Evolutionary conservation across 2,329 filamentous ascomycete species (phyloP).

Genomic region (Periconia macrospinosa): DNA sequence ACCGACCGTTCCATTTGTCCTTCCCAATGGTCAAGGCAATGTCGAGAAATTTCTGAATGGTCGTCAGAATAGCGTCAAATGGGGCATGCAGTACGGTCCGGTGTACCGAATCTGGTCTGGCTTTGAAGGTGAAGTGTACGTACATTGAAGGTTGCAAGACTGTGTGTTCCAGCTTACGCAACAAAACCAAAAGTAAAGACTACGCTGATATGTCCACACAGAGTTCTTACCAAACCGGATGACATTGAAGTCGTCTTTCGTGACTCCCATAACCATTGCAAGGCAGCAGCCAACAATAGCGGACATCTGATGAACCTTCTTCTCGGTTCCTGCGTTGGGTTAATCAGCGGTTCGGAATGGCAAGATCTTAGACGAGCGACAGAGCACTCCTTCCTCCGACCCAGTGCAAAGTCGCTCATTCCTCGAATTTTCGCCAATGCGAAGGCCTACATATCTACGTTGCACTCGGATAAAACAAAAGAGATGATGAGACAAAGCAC

Average conservation of each 20-base stretch:
- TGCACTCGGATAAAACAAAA: background rate
- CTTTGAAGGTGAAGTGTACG: conserved; percentile 45
- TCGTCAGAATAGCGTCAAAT: conserved; percentile 32
- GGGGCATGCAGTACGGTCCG: conserved; percentile 37
- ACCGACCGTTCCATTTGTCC: conserved; percentile 12
- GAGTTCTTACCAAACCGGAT: conserved; percentile 13
- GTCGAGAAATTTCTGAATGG: conserved; percentile 47
- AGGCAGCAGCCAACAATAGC: background rate
- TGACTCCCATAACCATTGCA: background rate
- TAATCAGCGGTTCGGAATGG: conserved; percentile 12
- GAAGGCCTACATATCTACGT: background rate
- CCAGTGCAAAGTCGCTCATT: background rate
- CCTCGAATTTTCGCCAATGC: background rate
- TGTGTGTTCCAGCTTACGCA: background rate
- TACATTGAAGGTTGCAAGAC: background rate
- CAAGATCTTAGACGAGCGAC: conserved; percentile 15
- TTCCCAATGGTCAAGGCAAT: conserved; percentile 36
- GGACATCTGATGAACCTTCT: background rate
- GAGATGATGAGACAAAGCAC: background rate
- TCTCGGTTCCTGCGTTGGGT: background rate
- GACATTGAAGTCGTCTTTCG: conserved; percentile 35
- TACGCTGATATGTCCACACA: background rate
- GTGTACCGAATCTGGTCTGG: conserved; percentile 45
- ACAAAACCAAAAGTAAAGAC: background rate
- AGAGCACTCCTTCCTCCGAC: conserved; percentile 2